Conservation (phyloP, 1,284 basidiomycete species). For the Ceratobasidium sp. region DNA sequence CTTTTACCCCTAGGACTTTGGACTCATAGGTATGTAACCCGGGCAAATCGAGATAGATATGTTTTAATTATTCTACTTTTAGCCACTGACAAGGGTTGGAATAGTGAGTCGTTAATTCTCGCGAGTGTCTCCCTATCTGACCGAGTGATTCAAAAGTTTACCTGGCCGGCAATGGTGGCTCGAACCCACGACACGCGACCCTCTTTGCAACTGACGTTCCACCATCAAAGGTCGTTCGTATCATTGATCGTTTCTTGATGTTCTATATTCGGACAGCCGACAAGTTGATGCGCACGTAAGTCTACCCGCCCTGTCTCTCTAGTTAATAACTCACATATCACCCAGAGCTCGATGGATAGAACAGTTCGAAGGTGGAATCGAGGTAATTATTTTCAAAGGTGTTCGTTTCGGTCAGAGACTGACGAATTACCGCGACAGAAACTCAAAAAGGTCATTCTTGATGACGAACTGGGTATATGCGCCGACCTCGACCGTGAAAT, state of each 20-base stretch:
- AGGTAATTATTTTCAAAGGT: slow-evolving; percentile 57
- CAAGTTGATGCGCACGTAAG: slow-evolving; percentile 59
- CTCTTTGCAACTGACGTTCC: slow-evolving; percentile 71
- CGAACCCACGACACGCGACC: slow-evolving; percentile 71
- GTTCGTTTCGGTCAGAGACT: background rate
- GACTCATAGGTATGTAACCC: slow-evolving; percentile 61
- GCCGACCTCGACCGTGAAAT: slow-evolving; percentile 78
- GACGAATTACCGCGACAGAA: slow-evolving; percentile 57
- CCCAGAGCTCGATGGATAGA: slow-evolving; percentile 81
- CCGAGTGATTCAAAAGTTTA: slow-evolving; percentile 64
- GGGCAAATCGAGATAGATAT: too few species aligned
- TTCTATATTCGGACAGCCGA: slow-evolving; percentile 83
- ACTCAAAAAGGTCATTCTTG: slow-evolving; percentile 74
- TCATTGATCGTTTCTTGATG: slow-evolving; percentile 79
- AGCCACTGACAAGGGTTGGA: slow-evolving; percentile 84
- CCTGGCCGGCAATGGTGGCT: slow-evolving; percentile 81
- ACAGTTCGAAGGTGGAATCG: slow-evolving; percentile 75
- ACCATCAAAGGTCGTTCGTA: slow-evolving; percentile 71
- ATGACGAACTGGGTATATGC: slow-evolving; percentile 85
- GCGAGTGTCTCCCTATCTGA: background rate
- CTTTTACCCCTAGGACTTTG: slow-evolving; percentile 67
- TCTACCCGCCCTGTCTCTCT: background rate
- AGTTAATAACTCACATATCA: slow-evolving; percentile 53
- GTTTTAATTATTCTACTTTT: slow-evolving; percentile 52
- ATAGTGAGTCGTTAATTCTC: slow-evolving; percentile 59